Evolutionary conservation across 2,329 filamentous ascomycete genomes (phyloP).

Genomic region (Fusarium lyarnte): DNA sequence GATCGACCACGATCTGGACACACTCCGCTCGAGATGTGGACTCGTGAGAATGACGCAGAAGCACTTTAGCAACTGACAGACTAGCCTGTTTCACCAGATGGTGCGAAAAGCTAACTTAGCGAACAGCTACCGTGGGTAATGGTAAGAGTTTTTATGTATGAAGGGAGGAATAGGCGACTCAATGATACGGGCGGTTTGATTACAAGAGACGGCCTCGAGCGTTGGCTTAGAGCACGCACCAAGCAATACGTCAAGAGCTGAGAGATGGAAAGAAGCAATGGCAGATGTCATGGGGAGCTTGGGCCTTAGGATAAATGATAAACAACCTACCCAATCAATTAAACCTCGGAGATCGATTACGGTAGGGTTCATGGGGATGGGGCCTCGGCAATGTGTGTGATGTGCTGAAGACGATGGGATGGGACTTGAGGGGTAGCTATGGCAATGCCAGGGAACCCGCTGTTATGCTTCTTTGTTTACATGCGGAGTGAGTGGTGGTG

Average conservation of each 20-base stretch:
- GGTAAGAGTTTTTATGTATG: conserved; percentile 31
- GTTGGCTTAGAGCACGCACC: conserved; percentile 21
- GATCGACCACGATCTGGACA: conserved; percentile 47
- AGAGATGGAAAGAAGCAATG: conserved; percentile 1
- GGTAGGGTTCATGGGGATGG: neutral
- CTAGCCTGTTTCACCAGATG: neutral
- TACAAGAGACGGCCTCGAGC: conserved; percentile 40
- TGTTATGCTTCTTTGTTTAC: conserved; percentile 36
- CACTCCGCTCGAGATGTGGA: conserved; percentile 33
- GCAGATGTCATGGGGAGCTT: conserved; percentile 11
- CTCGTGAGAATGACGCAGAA: neutral
- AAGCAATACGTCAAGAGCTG: conserved; percentile 6
- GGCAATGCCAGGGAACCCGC: conserved; percentile 17
- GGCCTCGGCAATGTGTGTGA: conserved; percentile 8
- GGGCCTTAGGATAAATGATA: neutral
- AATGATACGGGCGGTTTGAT: conserved; percentile 34
- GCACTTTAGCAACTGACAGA: neutral
- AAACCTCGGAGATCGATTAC: conserved; percentile 10
- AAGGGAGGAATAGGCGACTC: conserved; percentile 39
- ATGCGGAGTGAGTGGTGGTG: conserved; percentile 8
- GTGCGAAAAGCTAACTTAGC: conserved; percentile 44
- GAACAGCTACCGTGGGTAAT: conserved; percentile 18
- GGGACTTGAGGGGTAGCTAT: conserved; percentile 14
- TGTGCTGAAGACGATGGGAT: conserved; percentile 5
- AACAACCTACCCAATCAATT: neutral